Conservation (phyloP, 2,329 filamentous ascomycete species). For the Passalora sequoiae region DNA sequence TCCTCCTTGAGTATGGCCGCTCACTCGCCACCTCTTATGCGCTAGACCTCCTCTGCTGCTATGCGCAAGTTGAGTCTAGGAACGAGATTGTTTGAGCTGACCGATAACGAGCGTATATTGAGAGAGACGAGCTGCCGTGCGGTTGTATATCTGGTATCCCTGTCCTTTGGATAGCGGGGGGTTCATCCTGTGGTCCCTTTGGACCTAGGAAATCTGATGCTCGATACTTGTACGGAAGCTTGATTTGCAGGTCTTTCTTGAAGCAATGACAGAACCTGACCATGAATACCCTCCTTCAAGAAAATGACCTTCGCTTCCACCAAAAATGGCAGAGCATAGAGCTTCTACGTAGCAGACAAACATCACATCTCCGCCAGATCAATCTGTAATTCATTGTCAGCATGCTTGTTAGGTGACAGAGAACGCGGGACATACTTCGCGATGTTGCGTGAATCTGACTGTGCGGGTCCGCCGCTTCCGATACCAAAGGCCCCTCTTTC, state of each 20-base stretch:
- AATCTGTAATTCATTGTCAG: too few species aligned
- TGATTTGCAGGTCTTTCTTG: constrained; percentile 2
- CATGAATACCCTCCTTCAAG: constrained; percentile 8
- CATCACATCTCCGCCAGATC: constrained; percentile 2
- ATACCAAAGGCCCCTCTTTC: too few species aligned
- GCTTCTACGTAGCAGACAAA: constrained; percentile 13
- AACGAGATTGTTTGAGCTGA: constrained; percentile 19
- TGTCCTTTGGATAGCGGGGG: constrained; percentile 33
- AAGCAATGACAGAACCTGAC: constrained; percentile 9
- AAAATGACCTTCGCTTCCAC: neutral
- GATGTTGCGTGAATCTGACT: too few species aligned
- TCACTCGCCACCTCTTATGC: constrained; percentile 28
- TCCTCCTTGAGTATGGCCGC: constrained; percentile 33
- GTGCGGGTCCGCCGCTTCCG: too few species aligned
- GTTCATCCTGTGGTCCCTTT: constrained; percentile 19
- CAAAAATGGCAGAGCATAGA: constrained; percentile 3
- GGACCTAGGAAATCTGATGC: constrained; percentile 19
- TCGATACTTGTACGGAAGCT: neutral
- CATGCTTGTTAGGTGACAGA: too few species aligned
- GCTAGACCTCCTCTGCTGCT: constrained; percentile 25
- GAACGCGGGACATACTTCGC: too few species aligned
- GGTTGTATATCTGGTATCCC: constrained; percentile 33
- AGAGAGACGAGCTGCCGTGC: constrained; percentile 30
- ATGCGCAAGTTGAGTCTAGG: constrained; percentile 19
- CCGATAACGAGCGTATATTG: constrained; percentile 29